A percentile compares a stretch with the other conserved stretches of the same genome.
Conservation (phyloP, 2,329 filamentous ascomycete species). For the Pseudogymnoascus sp. region DNA sequence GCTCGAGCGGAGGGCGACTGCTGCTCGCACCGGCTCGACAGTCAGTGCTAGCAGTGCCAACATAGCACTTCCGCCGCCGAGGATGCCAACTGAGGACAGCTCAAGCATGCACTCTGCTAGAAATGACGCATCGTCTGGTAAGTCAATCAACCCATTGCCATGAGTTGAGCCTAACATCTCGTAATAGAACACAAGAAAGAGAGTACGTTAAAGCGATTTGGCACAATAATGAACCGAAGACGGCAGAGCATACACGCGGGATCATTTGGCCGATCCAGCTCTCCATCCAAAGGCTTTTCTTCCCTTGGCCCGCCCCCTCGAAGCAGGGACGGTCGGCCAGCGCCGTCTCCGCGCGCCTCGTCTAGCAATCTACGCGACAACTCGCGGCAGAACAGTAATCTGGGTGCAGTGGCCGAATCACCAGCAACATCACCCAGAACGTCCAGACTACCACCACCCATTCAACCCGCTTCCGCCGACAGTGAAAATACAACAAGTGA, state of each 20-base stretch:
- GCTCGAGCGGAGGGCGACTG: constrained; percentile 23
- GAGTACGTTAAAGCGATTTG: constrained; percentile 46
- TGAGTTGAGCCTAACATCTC: constrained; percentile 21
- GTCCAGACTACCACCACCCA: constrained; percentile 26
- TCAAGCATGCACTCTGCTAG: constrained; percentile 19
- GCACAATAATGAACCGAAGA: constrained; percentile 59
- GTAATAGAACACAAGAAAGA: constrained; percentile 45
- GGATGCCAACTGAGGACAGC: constrained; percentile 17
- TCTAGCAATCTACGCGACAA: constrained; percentile 50
- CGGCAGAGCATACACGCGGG: constrained; percentile 59
- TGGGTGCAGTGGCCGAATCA: constrained; percentile 51
- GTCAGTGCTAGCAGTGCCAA: constrained; percentile 6
- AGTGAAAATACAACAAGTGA: not conserved
- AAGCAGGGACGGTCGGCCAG: constrained; percentile 48
- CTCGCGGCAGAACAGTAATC: constrained; percentile 32
- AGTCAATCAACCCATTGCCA: constrained; percentile 24
- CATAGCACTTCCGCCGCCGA: constrained; percentile 21
- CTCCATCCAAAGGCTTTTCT: constrained; percentile 41
- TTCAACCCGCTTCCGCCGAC: constrained; percentile 33
- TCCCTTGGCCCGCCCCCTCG: constrained; percentile 53
- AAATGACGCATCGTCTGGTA: constrained; percentile 13
- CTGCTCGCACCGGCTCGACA: constrained; percentile 17
- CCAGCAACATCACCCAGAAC: constrained; percentile 31
- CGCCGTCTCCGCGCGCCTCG: constrained; percentile 46
- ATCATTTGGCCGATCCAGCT: constrained; percentile 44